A percentile compares a stretch with the other conserved stretches of the same genome.
Conservation (phyloP, 805 yeast species). For the Candida silvicultrix region DNA sequence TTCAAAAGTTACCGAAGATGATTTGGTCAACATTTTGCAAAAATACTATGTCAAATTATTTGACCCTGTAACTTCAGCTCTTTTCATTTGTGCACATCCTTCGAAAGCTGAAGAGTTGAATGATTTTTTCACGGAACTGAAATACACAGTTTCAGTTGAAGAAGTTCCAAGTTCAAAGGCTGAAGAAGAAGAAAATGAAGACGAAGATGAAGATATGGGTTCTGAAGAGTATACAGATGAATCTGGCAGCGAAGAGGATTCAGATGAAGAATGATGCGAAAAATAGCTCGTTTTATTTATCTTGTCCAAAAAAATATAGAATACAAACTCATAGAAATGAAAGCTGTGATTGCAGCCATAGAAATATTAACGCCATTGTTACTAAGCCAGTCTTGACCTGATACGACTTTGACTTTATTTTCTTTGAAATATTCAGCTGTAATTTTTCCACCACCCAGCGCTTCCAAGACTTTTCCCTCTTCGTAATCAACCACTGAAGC, state of each 20-base stretch:
- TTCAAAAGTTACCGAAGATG: conserved; percentile 45
- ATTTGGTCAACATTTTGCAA: conserved; percentile 42
- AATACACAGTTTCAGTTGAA: conserved; percentile 57
- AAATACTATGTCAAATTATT: conserved; percentile 65
- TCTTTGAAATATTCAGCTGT: conserved; percentile 17
- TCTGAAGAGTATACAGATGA: conserved; percentile 10
- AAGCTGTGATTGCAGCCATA: conserved; percentile 26
- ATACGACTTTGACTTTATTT: conserved; percentile 15
- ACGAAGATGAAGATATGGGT: conserved; percentile 15
- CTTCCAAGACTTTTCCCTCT: conserved; percentile 23
- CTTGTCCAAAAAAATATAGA: conserved; percentile 2
- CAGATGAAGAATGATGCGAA: conserved; percentile 4
- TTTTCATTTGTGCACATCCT: conserved; percentile 74
- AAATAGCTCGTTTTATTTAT: not conserved
- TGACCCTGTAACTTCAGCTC: conserved; percentile 43
- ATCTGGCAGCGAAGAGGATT: conserved; percentile 6
- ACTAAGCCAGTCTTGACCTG: conserved; percentile 31
- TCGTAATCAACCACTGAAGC: conserved; percentile 26
- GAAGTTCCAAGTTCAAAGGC: conserved; percentile 30
- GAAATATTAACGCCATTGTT: conserved; percentile 34
- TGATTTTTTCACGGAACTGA: conserved; percentile 41
- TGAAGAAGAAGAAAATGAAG: conserved; percentile 14
- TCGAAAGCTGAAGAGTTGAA: conserved; percentile 43
- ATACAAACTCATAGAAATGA: conserved; percentile 23
- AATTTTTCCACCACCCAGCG: conserved; percentile 28